A percentile compares a stretch with the other conserved stretches of the same genome.
Conservation (phyloP, 2,329 filamentous ascomycete genomes). For the Fusarium multiceps region DNA sequence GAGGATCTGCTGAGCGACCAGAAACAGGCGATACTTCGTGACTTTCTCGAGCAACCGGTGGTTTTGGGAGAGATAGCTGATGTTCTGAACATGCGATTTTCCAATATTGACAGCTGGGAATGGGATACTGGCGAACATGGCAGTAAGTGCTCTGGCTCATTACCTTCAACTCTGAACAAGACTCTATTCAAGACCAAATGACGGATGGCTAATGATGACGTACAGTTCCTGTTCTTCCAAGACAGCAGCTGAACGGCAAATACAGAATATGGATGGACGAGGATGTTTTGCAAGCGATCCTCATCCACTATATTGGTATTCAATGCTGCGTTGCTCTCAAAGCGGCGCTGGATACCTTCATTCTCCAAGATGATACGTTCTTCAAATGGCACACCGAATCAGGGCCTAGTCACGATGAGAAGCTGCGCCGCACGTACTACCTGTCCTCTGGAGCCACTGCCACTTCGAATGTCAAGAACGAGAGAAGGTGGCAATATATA, state of each 20-base stretch:
- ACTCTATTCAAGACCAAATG: accelerated
- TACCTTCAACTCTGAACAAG: neutral
- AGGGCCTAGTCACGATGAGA: neutral
- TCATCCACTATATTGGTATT: conserved; percentile 3
- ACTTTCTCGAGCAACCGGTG: conserved; percentile 4
- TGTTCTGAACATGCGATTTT: neutral
- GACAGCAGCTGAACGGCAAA: neutral
- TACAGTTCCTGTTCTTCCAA: neutral
- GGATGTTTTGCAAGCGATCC: neutral
- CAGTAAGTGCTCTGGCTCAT: neutral
- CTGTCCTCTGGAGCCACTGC: neutral
- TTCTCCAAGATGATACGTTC: neutral
- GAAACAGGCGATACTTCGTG: conserved; percentile 8
- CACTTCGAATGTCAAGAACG: neutral
- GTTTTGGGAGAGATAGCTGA: conserved; percentile 1
- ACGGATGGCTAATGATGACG: neutral
- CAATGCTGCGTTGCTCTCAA: conserved; percentile 5
- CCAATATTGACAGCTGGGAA: conserved; percentile 1
- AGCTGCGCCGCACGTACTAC: neutral
- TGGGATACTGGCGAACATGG: conserved; percentile 3
- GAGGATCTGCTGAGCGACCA: conserved; percentile 2
- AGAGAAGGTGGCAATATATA: neutral
- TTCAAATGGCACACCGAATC: neutral
- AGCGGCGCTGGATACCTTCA: neutral
- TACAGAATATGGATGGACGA: conserved; percentile 11